These are phyloP conservation scores for Suillus hirtellus DNA, from an alignment of 768 basidiomycete species.

Conservation along the genomic window DNA sequence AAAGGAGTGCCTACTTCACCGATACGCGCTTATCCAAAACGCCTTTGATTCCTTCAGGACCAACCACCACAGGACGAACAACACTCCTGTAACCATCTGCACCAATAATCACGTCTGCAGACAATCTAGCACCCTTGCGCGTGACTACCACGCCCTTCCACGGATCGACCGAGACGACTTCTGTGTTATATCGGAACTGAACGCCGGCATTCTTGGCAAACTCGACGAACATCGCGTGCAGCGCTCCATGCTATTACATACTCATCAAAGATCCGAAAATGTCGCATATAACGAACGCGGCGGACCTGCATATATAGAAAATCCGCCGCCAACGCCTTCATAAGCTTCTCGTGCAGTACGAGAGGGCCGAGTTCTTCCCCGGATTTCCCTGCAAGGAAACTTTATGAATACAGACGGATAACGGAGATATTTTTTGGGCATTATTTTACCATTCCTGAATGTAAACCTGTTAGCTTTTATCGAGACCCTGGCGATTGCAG, in stretches of 20 bases:
- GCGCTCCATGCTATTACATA: conserved; percentile 46
- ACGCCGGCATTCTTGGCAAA: conserved; percentile 49
- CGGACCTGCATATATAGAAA: conserved; percentile 49
- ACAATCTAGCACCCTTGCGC: conserved; percentile 41
- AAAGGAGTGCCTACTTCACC: conserved; percentile 16
- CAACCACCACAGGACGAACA: conserved; percentile 36
- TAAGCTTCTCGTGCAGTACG: conserved; percentile 44
- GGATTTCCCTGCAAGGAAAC: conserved; percentile 36
- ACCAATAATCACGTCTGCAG: conserved; percentile 56
- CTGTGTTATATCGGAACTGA: conserved; percentile 41
- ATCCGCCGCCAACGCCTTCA: conserved; percentile 45
- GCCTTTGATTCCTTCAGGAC: conserved; percentile 13
- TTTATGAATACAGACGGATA: conserved; percentile 15
- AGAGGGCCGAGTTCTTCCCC: conserved; percentile 46
- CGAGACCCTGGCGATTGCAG: conserved; percentile 38
- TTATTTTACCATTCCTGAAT: conserved; percentile 19
- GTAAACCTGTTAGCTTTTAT: conserved; percentile 19
- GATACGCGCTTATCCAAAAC: conserved; percentile 16
- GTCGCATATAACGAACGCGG: background rate
- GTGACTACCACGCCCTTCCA: conserved; percentile 34
- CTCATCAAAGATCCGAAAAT: background rate
- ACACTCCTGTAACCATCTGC: conserved; percentile 60
- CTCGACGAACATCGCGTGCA: conserved; percentile 49
- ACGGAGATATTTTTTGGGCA: background rate
- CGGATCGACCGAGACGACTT: conserved; percentile 36